Percentiles rank a stretch among this genome's conserved stretches.
Evolutionary conservation across 176 grass and related monocot genomes (phyloP).

Genomic region (Oryza nivara): DNA sequence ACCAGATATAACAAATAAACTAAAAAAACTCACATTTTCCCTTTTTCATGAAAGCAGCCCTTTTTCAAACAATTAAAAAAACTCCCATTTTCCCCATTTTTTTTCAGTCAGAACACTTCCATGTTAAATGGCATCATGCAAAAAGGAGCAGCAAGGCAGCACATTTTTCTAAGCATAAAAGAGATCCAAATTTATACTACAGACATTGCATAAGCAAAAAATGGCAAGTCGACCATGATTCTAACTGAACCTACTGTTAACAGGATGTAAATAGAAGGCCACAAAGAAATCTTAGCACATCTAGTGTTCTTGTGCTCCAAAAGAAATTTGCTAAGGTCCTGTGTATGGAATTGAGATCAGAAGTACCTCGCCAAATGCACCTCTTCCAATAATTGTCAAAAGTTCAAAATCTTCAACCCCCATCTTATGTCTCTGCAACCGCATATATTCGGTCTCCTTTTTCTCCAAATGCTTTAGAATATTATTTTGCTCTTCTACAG

Average conservation of each 20-base stretch:
- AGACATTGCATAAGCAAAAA: conserved; percentile 25
- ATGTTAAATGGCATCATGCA: conserved; percentile 18
- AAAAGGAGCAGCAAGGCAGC: conserved; percentile 7
- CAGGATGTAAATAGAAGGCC: conserved; percentile 6
- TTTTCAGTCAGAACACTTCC: conserved; percentile 2
- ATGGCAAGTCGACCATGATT: conserved; percentile 5
- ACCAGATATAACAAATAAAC: conserved; percentile 22
- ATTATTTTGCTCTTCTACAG: conserved; percentile 93
- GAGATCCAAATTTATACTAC: conserved; percentile 19
- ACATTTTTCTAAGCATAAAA: conserved; percentile 21
- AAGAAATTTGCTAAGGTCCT: neutral
- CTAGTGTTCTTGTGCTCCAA: neutral
- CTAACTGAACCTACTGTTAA: neutral
- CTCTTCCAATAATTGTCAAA: conserved; percentile 98
- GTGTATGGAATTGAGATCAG: neutral
- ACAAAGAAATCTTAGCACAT: neutral
- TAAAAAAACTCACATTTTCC: neutral
- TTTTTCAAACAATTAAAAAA: neutral
- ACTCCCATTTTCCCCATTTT: conserved; percentile 1
- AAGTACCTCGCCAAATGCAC: conserved; percentile 93
- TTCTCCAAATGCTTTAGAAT: conserved; percentile 96
- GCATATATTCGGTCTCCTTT: conserved; percentile 98
- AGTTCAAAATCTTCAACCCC: conserved; percentile 99
- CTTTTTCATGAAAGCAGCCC: neutral
- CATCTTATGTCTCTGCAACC: conserved; percentile 97